Percentiles rank a stretch among this genome's conserved stretches.
These are phyloP conservation scores for Tausonia pullulans DNA, from an alignment of 1,284 basidiomycete genomes.

Conservation along the genomic window DNA sequence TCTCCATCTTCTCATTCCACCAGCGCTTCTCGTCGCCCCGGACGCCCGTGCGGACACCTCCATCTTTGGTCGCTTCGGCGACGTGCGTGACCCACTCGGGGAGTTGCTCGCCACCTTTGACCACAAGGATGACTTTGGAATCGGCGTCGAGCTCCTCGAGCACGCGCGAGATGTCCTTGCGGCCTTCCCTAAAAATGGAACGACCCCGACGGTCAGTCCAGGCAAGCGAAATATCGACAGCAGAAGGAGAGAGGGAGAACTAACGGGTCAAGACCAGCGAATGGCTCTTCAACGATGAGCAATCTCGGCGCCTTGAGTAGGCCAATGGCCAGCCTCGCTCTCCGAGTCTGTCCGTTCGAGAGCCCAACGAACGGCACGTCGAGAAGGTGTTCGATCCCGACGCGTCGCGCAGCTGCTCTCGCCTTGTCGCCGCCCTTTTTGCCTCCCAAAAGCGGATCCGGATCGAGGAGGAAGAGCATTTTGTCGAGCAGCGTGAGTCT, in stretches of 20 bases:
- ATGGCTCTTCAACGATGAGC: constrained; percentile 48
- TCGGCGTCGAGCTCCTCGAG: constrained; percentile 27
- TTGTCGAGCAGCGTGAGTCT: constrained; percentile 56
- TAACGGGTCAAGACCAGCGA: constrained; percentile 39
- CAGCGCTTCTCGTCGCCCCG: constrained; percentile 17
- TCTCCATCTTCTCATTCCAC: constrained; percentile 14
- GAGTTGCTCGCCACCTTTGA: constrained; percentile 67
- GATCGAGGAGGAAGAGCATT: constrained; percentile 33
- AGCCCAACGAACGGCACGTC: constrained; percentile 71
- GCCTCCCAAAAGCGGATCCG: constrained; percentile 36
- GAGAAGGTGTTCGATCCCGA: constrained; percentile 53
- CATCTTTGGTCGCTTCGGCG: constrained; percentile 43
- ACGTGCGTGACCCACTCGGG: constrained; percentile 75
- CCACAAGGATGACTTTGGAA: constrained; percentile 54
- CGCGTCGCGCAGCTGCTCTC: constrained; percentile 40
- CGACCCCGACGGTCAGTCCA: not conserved
- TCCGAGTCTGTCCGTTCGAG: constrained; percentile 82
- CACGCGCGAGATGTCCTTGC: constrained; percentile 24
- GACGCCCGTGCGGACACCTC: constrained; percentile 6
- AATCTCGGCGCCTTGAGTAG: constrained; percentile 58
- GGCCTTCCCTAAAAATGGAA: not conserved
- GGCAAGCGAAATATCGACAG: not conserved
- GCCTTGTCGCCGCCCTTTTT: constrained; percentile 29
- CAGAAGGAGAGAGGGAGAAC: constrained; percentile 15
- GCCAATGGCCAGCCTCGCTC: constrained; percentile 72